Evolutionary conservation across 2,329 filamentous ascomycete species (phyloP), one percentile per base, ranked within the genome.

Genomic region (Cryphonectria radicalis): DNA sequence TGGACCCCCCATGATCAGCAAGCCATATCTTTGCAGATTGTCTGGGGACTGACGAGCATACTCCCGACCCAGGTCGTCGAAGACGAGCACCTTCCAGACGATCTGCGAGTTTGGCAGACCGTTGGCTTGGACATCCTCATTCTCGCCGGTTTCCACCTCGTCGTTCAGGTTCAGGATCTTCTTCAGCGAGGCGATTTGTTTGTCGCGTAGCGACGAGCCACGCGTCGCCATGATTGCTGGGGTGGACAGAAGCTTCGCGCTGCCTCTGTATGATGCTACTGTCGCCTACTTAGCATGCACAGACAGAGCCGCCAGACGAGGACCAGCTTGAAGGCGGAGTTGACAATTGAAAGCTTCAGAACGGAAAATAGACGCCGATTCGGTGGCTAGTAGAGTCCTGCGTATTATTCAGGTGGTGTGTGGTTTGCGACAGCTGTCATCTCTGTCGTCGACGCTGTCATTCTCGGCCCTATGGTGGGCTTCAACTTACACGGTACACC

Each of bases 101-200:
- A 98, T 92, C 22, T 93, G 92, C n/a, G 91, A 91, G 53, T 91
- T 88, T 32, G 92, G 89, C 13, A 91, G 82, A 66, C 90, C 91
- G 77, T 91, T 91, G 70, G 88, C 84, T 63, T 88, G 84, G 55
- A 86, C 80, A 71, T 94, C 92, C 72, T 93, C 88, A 66, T 87
- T 84, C 70, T 89, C 86, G 75, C 87, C 87, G 71, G 87, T 80
- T 75, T 88, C 78, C 83, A 87, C 73, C 83, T 89, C 87, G 78
- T 96, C 91, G 82, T 99, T 99, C 76, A 99, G 86, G 81, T 98
- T 98, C 76, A 99, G 89, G 78, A 99, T 94, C 82, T 94, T 95
- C 85, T 97, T 94, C 78, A 99, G 94, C 25, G 95, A 95, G 66
- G 92, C 95, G 97, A 86, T 85, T 76, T 87, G 85, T 78, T 84